Base-by-base conservation (phyloP, 768 basidiomycete species). In the Boletus rubescentipes region DNA sequence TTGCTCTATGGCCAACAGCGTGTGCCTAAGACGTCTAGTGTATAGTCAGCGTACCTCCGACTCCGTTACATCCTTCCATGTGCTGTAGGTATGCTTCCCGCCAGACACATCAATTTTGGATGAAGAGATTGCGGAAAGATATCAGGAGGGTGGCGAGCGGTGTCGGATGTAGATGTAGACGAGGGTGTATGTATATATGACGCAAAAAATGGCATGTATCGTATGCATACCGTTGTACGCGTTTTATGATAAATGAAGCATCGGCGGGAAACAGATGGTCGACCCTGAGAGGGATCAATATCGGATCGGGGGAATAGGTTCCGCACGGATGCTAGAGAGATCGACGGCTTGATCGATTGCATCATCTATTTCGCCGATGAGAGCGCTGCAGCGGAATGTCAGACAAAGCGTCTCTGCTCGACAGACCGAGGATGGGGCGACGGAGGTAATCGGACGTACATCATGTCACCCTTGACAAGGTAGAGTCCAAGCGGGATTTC, bases 381-480 rank as follows among this genome's bases (percentile, higher is more conserved):
- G 79, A 35, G 85, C 85, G 46, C 91, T 86, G 50, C 4, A 4
- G 4, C 32, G 11, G n/a, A 18, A 20, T 4, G 31, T 53, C 39
- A 53, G 51, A 57, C 55, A 38, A 34, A 59, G 42, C 3, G 8
- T 39, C 39, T 32, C n/a, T 15, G 21, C 16, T 12, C 5, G 38
- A 39, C 23, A 7, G 31, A 44, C 29, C 26, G 6, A 6, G 16
- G 20, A 16, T 10, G 18, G 9, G n/a, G 15, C 12, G 16, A 15
- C 15, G 11, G 18, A 20, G 21, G 36, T 37, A 18, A n/a, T 18
- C 1, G 36, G 39, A 84, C 93, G 71, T 64, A 98, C 97, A 96
- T 94, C 81, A 94, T 94, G 69, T 99, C 97, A 3, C 97, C 97
- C 65, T 98, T 94, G 67, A 99, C 93, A 65, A 99, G 86, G 72